These are phyloP conservation scores for Metschnikowia henanensis DNA, from an alignment of 805 yeast species.

Conservation along the genomic window DNA sequence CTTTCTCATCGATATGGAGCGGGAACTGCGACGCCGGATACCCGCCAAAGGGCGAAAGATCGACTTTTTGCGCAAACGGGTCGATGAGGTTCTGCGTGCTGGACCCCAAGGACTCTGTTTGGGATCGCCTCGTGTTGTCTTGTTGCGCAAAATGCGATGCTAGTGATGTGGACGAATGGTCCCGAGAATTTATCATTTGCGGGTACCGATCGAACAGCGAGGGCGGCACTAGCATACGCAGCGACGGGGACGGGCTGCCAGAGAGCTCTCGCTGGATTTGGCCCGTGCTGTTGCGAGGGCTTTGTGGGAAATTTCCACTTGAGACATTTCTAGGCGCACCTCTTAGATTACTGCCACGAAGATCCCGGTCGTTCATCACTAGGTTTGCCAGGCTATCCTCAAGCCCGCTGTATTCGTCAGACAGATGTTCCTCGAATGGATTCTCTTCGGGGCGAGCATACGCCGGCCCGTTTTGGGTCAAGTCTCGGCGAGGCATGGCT, in stretches of 20 bases:
- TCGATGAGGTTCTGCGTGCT: slow-evolving; percentile 12
- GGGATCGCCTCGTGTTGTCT: slow-evolving; percentile 3
- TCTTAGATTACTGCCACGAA: not conserved
- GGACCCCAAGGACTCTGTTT: slow-evolving; percentile 9
- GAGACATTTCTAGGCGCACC: not conserved
- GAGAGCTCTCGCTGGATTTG: not conserved
- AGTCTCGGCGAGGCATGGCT: slow-evolving; percentile 18
- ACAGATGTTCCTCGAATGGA: slow-evolving; percentile 14
- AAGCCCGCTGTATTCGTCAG: slow-evolving; percentile 10
- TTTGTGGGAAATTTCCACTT: not conserved
- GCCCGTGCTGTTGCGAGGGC: not conserved
- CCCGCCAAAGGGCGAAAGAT: slow-evolving; percentile 80
- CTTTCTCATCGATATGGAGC: slow-evolving; percentile 85
- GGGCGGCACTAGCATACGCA: slow-evolving; percentile 12
- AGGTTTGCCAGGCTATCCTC: slow-evolving; percentile 6
- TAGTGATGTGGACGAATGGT: slow-evolving; percentile 16
- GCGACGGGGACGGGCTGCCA: slow-evolving; percentile 7
- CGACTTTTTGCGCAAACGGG: slow-evolving; percentile 15
- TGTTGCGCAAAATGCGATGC: slow-evolving; percentile 7
- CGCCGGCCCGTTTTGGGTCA: slow-evolving; percentile 16
- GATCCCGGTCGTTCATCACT: not conserved
- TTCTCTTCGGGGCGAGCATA: not conserved
- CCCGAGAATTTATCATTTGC: slow-evolving; percentile 15
- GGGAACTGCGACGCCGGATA: slow-evolving; percentile 96
- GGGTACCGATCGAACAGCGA: slow-evolving; percentile 21